Conservation (phyloP, 2,329 filamentous ascomycete species). For the Beauveria asiatica region DNA sequence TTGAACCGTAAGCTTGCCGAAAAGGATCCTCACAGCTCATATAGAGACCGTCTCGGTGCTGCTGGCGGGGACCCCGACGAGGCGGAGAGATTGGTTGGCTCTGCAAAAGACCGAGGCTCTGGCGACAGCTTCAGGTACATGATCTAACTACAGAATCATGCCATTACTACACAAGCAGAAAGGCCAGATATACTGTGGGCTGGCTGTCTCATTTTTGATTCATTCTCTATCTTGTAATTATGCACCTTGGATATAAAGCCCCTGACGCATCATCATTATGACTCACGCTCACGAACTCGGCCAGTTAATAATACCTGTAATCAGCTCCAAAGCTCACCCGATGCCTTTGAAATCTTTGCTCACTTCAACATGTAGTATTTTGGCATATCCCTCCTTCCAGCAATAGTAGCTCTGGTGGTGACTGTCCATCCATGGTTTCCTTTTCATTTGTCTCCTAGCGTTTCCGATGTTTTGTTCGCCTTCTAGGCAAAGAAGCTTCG, state of each 20-base stretch:
- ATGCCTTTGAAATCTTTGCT: slow-evolving; percentile 21
- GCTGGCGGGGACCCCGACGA: slow-evolving; percentile 19
- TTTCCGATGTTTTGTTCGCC: slow-evolving; percentile 17
- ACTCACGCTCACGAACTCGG: not conserved
- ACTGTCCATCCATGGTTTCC: slow-evolving; percentile 12
- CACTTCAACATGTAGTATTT: slow-evolving; percentile 25
- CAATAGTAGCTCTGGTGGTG: slow-evolving; percentile 22
- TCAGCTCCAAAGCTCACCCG: not conserved
- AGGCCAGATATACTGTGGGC: not conserved
- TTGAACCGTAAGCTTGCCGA: slow-evolving; percentile 40
- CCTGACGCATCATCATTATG: not conserved
- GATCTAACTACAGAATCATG: slow-evolving; percentile 24
- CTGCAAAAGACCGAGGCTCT: slow-evolving; percentile 17
- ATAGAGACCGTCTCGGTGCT: not conserved
- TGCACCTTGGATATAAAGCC: not conserved
- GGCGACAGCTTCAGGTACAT: slow-evolving; percentile 37
- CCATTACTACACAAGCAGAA: not conserved
- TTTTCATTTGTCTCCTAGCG: slow-evolving; percentile 19
- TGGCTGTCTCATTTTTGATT: not conserved
- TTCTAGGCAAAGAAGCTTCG: slow-evolving; percentile 23
- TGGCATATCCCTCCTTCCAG: slow-evolving; percentile 28
- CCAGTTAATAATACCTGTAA: not conserved
- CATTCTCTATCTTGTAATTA: slow-evolving; percentile 6
- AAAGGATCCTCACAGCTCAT: slow-evolving; percentile 20
- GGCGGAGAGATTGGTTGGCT: slow-evolving; percentile 32